phyloP scores from a whole-genome alignment of 768 basidiomycete species.

The Calvatia gigantea region DNA sequence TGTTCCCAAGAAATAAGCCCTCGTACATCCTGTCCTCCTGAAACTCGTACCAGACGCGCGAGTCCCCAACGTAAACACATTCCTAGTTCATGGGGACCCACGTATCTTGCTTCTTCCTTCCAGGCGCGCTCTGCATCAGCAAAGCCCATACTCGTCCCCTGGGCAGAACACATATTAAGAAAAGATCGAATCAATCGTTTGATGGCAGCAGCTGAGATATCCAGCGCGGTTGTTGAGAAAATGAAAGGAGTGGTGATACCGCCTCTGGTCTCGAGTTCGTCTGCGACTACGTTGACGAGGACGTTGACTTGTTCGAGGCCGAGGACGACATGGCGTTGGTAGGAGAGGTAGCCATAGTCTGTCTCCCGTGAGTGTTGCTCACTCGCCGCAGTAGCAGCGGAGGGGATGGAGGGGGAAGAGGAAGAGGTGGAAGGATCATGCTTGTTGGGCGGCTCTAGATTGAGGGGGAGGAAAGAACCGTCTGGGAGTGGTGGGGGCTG shows the following conservation, averaged over 20 bases:
- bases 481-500: conserved; percentile 37
- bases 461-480: conserved; percentile 51
- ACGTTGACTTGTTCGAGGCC: conserved; percentile 71
- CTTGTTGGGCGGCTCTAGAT: conserved; percentile 41
- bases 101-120: conserved; percentile 81
- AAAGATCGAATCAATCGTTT: conserved; percentile 79
- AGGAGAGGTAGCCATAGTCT: conserved; percentile 73
- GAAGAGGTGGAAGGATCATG: conserved; percentile 31
- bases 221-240: conserved; percentile 86
- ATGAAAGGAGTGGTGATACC: conserved; percentile 89
- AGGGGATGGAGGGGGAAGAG: too few relatives aligned
- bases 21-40: conserved; percentile 68
- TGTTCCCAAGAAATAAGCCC: conserved; percentile 85
- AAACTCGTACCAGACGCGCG: conserved; percentile 69
- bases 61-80: conserved; percentile 95
- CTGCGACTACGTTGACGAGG: conserved; percentile 66
- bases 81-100: conserved; percentile 83
- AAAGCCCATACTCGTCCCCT: conserved; percentile 25
- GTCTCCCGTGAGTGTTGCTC: conserved; percentile 33
- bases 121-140: conserved; percentile 52
- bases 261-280: conserved; percentile 69
- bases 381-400: too few relatives aligned
- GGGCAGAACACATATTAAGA: conserved; percentile 53
- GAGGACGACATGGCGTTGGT: conserved; percentile 69
- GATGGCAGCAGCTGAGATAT: conserved; percentile 72